These are phyloP conservation scores for Eucalyptus microcorys DNA, from an alignment of 345 rosid species.

Conservation along the genomic window DNA sequence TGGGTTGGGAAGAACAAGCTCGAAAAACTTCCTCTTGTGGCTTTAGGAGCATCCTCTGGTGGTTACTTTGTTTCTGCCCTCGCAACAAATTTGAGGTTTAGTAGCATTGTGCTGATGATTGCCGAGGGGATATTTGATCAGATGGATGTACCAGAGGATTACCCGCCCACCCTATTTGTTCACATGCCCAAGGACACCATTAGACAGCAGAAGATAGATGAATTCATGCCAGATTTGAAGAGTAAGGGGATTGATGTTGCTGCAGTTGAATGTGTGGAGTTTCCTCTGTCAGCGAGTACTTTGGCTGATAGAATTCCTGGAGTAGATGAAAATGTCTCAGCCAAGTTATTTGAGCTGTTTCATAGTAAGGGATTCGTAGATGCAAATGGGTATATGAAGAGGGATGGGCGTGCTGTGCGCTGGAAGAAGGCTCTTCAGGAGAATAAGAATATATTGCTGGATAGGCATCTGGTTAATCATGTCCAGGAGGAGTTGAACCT, in stretches of 20 bases:
- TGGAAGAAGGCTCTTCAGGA: slow-evolving; percentile 52
- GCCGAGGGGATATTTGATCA: slow-evolving; percentile 67
- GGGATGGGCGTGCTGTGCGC: slow-evolving; percentile 54
- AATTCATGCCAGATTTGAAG: slow-evolving; percentile 35
- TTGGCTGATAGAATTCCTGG: slow-evolving; percentile 64
- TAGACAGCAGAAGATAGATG: slow-evolving; percentile 56
- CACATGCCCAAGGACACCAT: slow-evolving; percentile 80
- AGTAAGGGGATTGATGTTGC: slow-evolving; percentile 62
- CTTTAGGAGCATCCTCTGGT: slow-evolving; percentile 94
- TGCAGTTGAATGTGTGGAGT: slow-evolving; percentile 64
- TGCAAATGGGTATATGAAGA: slow-evolving; percentile 60
- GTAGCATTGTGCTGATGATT: slow-evolving; percentile 73
- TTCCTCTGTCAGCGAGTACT: slow-evolving; percentile 32
- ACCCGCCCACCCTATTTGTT: slow-evolving; percentile 82
- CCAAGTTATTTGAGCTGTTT: slow-evolving; percentile 43
- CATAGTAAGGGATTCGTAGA: slow-evolving; percentile 51
- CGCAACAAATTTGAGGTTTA: slow-evolving; percentile 42
- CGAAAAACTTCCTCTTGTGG: slow-evolving; percentile 68
- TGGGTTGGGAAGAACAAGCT: slow-evolving; percentile 51
- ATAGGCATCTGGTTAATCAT: slow-evolving; percentile 40
- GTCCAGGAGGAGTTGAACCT: slow-evolving; percentile 88
- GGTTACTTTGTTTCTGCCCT: slow-evolving; percentile 80
- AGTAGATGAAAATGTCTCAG: slow-evolving; percentile 29
- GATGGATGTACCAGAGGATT: slow-evolving; percentile 36
- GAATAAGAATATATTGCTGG: slow-evolving; percentile 15